Conservation (phyloP, 176 grass and related monocot species). For the Poa pratensis region DNA sequence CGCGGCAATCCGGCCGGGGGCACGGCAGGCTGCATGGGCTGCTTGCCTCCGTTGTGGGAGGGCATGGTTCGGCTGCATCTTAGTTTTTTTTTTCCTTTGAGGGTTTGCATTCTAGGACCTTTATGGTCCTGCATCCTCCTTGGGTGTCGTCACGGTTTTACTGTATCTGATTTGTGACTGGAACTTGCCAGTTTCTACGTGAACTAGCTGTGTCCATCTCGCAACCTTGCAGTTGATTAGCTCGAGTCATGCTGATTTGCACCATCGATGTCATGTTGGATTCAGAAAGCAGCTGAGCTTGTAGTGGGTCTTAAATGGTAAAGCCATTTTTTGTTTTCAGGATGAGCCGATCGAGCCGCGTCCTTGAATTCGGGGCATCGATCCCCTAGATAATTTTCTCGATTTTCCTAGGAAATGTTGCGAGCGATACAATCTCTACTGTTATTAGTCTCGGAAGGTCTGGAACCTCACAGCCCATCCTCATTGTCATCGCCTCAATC, state of each 20-base stretch:
- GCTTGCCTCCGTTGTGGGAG: slow-evolving; percentile 38
- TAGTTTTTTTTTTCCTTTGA: background rate
- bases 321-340: background rate
- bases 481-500: background rate
- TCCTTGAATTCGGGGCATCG: background rate
- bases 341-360: background rate
- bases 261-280: background rate
- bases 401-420: background rate
- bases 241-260: background rate
- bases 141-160: background rate
- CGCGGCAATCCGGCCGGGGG: slow-evolving; percentile 28
- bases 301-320: background rate
- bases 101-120: background rate
- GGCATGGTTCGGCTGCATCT: slow-evolving; percentile 26
- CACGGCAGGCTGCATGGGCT: slow-evolving; percentile 40
- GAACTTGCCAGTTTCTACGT: background rate
- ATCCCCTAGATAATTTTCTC: background rate
- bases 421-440: background rate
- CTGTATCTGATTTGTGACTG: background rate
- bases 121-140: background rate
- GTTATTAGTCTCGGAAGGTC: background rate
- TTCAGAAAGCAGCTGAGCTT: background rate
- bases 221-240: background rate
- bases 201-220: background rate
- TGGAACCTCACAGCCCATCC: background rate